Percentiles rank a stretch among this genome's conserved stretches.
Evolutionary conservation across 202 grass and related monocot species (phyloP).

Genomic region (Schoenoplectus triqueter): DNA sequence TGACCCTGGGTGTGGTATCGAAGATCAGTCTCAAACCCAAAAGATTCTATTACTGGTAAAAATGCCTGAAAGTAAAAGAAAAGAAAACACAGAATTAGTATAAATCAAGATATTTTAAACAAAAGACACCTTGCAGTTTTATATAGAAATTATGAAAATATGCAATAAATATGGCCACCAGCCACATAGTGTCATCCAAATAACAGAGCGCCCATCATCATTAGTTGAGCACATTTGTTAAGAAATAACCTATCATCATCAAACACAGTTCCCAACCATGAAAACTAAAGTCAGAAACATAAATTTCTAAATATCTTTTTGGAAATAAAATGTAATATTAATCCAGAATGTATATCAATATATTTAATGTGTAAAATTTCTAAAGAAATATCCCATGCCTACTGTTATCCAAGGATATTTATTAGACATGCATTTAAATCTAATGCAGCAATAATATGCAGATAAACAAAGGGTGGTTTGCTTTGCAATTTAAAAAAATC

Average conservation of each 20-base stretch:
- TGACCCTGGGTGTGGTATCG: conserved; percentile 97
- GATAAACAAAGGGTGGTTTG: neutral
- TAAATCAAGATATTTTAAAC: conserved; percentile 15
- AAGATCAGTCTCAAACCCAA: conserved; percentile 98
- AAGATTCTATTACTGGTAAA: conserved; percentile 96
- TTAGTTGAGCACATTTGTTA: neutral
- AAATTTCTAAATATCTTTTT: neutral
- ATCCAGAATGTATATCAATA: neutral
- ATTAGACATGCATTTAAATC: neutral
- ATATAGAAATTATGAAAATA: neutral
- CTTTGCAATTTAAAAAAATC: conserved; percentile 11
- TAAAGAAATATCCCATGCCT: neutral
- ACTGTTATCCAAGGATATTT: neutral
- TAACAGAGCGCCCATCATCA: neutral
- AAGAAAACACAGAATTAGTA: conserved; percentile 27
- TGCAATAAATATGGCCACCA: conserved; percentile 5
- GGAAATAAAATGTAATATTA: neutral
- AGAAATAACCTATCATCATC: neutral
- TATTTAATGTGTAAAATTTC: neutral
- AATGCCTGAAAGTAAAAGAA: conserved; percentile 60
- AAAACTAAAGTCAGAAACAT: neutral
- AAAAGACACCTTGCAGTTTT: neutral
- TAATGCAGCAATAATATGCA: neutral
- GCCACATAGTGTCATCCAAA: neutral
- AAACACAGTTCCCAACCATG: neutral